Base-by-base conservation (phyloP, 352 stramenopile species). In the Pythium dissotocum region DNA sequence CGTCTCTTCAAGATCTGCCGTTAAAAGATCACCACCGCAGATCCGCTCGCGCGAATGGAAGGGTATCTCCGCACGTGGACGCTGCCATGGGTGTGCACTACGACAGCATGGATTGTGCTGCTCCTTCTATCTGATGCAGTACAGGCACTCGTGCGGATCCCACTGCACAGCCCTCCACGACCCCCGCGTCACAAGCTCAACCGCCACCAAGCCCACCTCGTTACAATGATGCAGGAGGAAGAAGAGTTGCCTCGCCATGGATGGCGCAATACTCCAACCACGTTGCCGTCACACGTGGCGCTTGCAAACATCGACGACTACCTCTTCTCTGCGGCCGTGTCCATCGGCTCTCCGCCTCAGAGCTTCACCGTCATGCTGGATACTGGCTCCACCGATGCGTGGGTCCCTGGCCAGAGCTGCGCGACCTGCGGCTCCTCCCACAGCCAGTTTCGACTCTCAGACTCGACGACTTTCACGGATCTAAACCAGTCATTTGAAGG, bases 381-480 rank as follows among this genome's bases (percentile, higher is more conserved):
- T 65, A 78, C 71, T 75, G 76, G 76, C 21, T 82, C 76, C 16
- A 83, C 71, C 30, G 76, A 83, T 56, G 58, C 66, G 21, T 83
- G 76, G 73, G 52, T 80, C 0, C 76, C 73, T 6, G 66, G 61
- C 21, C 58, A 62, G 33, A 53, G 44, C 4, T 94, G 88, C 49
- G 73, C 72, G 14, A 78, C 77, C 35, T 95, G 87, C 44, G 87
- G 87, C 18, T 48, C 80, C 21, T 38, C 48, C 16, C 82, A 90
- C 57, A 44, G 21, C 26, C 75, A 61, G n/a, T 90, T 90, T 52
- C 49, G 78, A 12, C 60, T 46, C 5, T 61, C 64, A 5, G 66
- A 36, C 26, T 84, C 78, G 8, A 57, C 51, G 14, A 79, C 76
- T 35, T 86, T 82, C 63, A 10, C 28, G 24, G 28, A 48, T 13